phyloP scores from a whole-genome alignment of 768 basidiomycete species.

The Psilocybe tampanensis region DNA sequence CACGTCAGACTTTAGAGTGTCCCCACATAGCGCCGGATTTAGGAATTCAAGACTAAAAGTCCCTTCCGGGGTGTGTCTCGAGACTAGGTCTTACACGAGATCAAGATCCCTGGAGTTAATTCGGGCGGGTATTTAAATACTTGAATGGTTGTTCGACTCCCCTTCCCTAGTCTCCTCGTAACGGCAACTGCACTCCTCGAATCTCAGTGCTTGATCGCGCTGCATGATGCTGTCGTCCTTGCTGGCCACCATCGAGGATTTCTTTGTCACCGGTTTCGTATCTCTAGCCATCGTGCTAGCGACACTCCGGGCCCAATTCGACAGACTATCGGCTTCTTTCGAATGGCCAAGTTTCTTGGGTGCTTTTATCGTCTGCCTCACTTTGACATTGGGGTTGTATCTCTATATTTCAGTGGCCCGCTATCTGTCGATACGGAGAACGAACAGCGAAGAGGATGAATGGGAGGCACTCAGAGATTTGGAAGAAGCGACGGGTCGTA shows the following conservation, averaged over 20 bases:
- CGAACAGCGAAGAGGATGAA: conserved; percentile 7
- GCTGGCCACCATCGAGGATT: conserved; percentile 15
- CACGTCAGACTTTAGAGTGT: no score
- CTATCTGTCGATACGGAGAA: background rate
- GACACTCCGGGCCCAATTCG: conserved; percentile 21
- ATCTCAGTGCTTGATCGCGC: background rate
- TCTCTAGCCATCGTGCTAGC: conserved; percentile 22
- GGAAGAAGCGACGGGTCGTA: background rate
- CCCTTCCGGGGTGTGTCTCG: no score
- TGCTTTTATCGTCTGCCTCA: conserved; percentile 16
- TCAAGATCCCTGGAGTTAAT: no score
- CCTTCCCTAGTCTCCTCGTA: background rate
- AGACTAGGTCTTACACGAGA: no score
- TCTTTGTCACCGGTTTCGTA: conserved; percentile 22
- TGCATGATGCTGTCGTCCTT: conserved; percentile 10
- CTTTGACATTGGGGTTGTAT: conserved; percentile 10
- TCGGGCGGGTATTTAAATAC: no score
- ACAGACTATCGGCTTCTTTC: conserved; percentile 10
- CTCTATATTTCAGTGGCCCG: conserved; percentile 2
- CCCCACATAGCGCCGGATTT: no score
- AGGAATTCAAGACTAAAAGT: no score
- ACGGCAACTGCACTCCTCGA: background rate
- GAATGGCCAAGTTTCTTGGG: conserved; percentile 16
- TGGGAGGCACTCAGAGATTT: background rate
- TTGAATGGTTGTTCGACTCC: no score